A percentile compares a stretch with the other conserved stretches of the same genome.
These are phyloP conservation scores for Mortierella sp. DNA, from an alignment of 371 early-diverging fungal species.

Conservation along the genomic window DNA sequence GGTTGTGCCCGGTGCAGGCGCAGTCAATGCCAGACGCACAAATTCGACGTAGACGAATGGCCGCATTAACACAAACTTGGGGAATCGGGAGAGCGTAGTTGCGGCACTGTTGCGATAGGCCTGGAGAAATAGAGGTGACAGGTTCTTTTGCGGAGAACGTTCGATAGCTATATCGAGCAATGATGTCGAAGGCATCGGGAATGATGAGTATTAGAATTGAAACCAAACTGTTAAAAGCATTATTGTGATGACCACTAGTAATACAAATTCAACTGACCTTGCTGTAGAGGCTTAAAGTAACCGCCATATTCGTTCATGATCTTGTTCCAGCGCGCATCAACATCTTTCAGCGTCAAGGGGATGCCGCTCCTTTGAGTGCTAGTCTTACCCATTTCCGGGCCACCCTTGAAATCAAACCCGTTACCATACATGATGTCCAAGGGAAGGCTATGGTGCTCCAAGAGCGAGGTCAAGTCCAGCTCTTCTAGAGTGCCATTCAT, in stretches of 20 bases:
- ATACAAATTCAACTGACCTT: constrained; percentile 27
- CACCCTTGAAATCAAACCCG: constrained; percentile 13
- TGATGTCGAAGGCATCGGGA: neutral
- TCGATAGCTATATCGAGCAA: constrained; percentile 7
- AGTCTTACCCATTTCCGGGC: neutral
- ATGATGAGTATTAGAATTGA: too few relatives aligned
- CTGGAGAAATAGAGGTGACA: constrained; percentile 16
- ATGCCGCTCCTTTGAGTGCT: neutral
- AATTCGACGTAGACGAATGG: constrained; percentile 43
- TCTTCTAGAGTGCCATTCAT: neutral
- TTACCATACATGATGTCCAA: constrained; percentile 1
- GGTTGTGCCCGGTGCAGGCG: constrained; percentile 27
- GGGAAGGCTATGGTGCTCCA: neutral
- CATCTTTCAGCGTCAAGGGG: constrained; percentile 27
- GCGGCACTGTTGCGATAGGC: constrained; percentile 18
- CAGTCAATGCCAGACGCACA: constrained; percentile 38
- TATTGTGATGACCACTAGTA: neutral
- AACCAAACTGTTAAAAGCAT: neutral
- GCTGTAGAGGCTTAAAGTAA: constrained; percentile 19
- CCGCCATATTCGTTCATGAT: constrained; percentile 1
- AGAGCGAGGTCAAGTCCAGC: neutral
- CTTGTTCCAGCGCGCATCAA: constrained; percentile 31
- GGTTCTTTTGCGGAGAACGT: constrained; percentile 4
- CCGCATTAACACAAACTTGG: constrained; percentile 26
- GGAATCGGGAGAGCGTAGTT: neutral